Base-by-base conservation (phyloP, 306 rosid genomes). In the Prunus salicina region DNA sequence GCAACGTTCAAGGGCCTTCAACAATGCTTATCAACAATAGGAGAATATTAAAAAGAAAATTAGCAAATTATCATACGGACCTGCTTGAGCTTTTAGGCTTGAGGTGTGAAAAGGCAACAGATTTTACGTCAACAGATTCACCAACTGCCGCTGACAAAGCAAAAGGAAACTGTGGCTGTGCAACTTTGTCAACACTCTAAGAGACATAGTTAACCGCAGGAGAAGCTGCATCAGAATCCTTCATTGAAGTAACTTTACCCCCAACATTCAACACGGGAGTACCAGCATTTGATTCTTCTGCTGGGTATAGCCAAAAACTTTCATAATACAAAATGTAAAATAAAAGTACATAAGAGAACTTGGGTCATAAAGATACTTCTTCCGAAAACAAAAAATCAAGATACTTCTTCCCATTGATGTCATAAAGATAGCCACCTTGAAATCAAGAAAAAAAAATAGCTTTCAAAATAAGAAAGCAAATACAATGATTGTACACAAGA, bases 321-420 rank as follows among this genome's bases (percentile, higher is more conserved):
- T 32, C 34, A 32, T 32, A 4, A 5, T 32, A 32, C 34, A 32
- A 32, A 32, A 32, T 32, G 34, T 32, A 32, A 32, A 32, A 32
- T 0, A 4, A 32, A 32, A 32, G 34, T 32, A 32, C 34, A 32
- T 4, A 32, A 32, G 34, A 32, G 34, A 32, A 32, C 34, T 32
- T 32, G 34, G 34, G 34, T 32, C 34, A 32, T 4, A 32, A 32
- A 30, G 34, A 30, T 30, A 30, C 34, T 30, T 30, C 34, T 30
- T 30, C 34, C 34, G 34, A 6, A 30, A 30, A 30, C 34, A 30
- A 30, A 30, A 30, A 30, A 66, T 95, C 97, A 45, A 95, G 96
- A 87, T 95, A 95, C 80, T 89, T 95, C 82, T 84, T 91, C 82
- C 97, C 99, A 57, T 91, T 77, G 49, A 64, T 67, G 88, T 95